These are phyloP conservation scores for Lasiodiplodia theobromae DNA, from an alignment of 2,329 filamentous ascomycete species.

Conservation along the genomic window DNA sequence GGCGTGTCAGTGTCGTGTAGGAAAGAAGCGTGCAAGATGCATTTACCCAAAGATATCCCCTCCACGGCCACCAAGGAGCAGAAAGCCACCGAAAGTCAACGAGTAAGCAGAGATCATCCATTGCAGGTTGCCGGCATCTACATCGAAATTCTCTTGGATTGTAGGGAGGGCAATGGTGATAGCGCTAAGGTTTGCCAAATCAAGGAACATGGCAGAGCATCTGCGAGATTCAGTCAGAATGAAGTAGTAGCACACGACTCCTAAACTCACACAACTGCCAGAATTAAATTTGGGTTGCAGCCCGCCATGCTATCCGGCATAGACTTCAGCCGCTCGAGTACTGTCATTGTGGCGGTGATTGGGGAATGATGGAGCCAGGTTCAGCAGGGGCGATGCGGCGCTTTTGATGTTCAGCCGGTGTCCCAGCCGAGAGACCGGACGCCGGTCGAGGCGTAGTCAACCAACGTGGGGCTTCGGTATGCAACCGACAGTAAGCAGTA, in stretches of 20 bases:
- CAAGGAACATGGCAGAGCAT: conserved; percentile 31
- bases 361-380: background rate
- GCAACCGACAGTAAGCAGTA: background rate
- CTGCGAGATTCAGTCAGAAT: background rate
- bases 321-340: background rate
- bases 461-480: background rate
- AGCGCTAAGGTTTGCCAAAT: conserved; percentile 28
- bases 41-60: conserved; percentile 27
- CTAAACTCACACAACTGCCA: conserved; percentile 22
- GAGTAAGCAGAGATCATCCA: conserved; percentile 31
- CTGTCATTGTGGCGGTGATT: background rate
- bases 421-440: conserved; percentile 14
- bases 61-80: conserved; percentile 29
- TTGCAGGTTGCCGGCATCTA: conserved; percentile 22
- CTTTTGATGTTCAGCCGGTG: conserved; percentile 7
- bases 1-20: background rate
- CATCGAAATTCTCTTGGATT: conserved; percentile 21
- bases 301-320: conserved; percentile 7
- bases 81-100: conserved; percentile 23
- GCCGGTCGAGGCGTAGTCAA: background rate
- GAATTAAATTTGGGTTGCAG: background rate
- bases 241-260: accelerated
- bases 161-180: conserved; percentile 30
- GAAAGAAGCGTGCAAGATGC: background rate
- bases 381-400: background rate